Evolutionary conservation across 306 rosid genomes (phyloP).

Genomic region (Pueraria montana): DNA sequence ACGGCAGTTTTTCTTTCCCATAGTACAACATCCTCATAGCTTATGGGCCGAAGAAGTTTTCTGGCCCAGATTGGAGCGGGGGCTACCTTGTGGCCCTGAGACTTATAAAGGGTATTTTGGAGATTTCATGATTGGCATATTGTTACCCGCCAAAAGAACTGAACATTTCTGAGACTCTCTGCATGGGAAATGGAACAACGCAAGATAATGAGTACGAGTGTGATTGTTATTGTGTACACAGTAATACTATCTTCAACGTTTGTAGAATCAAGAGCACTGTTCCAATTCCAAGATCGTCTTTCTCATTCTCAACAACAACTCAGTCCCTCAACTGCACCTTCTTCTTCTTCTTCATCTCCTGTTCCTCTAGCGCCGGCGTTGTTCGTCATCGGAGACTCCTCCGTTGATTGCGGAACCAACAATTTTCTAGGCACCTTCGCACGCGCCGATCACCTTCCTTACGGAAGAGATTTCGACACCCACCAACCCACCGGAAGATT

Average conservation of each 20-base stretch:
- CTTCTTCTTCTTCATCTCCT: constrained; percentile 34
- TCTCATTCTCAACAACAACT: constrained; percentile 28
- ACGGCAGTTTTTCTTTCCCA: too few relatives aligned
- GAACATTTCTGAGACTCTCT: neutral
- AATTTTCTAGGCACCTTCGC: constrained; percentile 82
- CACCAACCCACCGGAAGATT: constrained; percentile 85
- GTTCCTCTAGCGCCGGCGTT: constrained; percentile 68
- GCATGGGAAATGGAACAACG: neutral
- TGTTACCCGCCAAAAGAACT: constrained; percentile 62
- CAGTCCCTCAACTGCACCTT: constrained; percentile 40
- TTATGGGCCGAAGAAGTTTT: neutral
- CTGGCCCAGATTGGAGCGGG: neutral
- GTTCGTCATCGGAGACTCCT: constrained; percentile 89
- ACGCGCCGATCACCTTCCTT: constrained; percentile 83
- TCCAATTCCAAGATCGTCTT: neutral
- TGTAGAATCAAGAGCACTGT: constrained; percentile 40
- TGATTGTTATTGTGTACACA: neutral
- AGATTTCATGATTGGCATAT: neutral
- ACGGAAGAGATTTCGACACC: constrained; percentile 87
- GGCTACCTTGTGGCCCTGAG: neutral
- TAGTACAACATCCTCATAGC: too few relatives aligned
- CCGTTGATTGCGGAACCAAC: constrained; percentile 89
- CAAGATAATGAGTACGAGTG: neutral
- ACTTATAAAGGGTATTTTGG: neutral
- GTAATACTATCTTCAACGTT: constrained; percentile 25